These are phyloP conservation scores for Eucalyptus cloeziana DNA, from an alignment of 345 rosid genomes.

Conservation along the genomic window DNA sequence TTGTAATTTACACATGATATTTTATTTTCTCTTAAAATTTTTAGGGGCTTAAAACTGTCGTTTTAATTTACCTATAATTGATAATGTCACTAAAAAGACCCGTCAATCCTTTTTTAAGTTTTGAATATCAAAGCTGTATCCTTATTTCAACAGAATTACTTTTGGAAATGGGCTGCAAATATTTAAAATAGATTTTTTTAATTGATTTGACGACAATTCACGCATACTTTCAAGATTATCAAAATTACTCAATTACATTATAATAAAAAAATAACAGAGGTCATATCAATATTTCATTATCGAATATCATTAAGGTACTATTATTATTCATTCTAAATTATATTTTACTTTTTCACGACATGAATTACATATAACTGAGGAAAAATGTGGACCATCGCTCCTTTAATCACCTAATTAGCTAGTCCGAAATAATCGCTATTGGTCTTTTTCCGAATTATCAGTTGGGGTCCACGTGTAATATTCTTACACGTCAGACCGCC, in stretches of 20 bases:
- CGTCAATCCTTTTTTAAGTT: background rate
- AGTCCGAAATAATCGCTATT: background rate
- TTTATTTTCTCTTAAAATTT: background rate
- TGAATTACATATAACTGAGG: background rate
- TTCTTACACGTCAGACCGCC: background rate
- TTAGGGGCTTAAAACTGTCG: background rate
- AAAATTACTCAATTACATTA: background rate
- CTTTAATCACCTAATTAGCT: background rate
- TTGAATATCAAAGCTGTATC: background rate
- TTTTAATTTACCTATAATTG: background rate
- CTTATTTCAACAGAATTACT: background rate
- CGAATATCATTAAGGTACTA: background rate
- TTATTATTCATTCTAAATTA: background rate
- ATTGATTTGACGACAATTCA: accelerated
- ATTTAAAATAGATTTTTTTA: background rate
- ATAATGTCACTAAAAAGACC: background rate
- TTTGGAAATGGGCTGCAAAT: background rate
- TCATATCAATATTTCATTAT: background rate
- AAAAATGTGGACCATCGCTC: background rate
- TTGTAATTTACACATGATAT: background rate
- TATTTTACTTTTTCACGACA: background rate
- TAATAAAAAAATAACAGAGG: background rate
- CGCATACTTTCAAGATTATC: background rate
- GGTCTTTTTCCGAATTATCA: background rate
- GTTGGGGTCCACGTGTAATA: background rate